Evolutionary conservation across 352 stramenopile species (phyloP).

Genomic region (Globisporangium nagaii): DNA sequence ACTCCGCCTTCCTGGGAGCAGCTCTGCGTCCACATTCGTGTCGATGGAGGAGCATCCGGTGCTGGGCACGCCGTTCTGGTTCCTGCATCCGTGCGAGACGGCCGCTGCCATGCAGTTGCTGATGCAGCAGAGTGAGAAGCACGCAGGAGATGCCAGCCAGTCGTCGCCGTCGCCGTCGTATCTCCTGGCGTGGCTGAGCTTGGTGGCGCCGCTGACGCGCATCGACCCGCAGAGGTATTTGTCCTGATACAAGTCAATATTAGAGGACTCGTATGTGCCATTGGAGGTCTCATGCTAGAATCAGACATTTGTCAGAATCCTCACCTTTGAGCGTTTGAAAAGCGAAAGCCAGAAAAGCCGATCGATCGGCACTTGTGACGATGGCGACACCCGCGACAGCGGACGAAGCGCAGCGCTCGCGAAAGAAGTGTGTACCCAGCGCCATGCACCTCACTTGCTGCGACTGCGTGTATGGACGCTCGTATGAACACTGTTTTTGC

Average conservation of each 20-base stretch:
- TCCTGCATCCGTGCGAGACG: slow-evolving; percentile 80
- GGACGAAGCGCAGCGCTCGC: slow-evolving; percentile 3
- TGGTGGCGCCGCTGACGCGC: slow-evolving; percentile 59
- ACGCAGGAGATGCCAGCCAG: background rate
- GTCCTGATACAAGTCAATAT: background rate
- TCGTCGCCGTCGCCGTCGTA: no score
- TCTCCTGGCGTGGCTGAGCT: slow-evolving; percentile 67
- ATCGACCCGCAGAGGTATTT: slow-evolving; percentile 18
- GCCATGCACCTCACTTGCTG: background rate
- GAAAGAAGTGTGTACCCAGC: slow-evolving; percentile 12
- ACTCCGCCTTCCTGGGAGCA: slow-evolving; percentile 33
- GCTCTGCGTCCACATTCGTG: slow-evolving; percentile 26
- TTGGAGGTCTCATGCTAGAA: no score
- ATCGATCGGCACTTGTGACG: background rate
- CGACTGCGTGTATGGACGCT: background rate
- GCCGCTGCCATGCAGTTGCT: slow-evolving; percentile 59
- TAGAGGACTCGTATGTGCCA: background rate
- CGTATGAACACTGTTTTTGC: no score
- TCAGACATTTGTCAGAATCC: no score
- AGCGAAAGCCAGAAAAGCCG: background rate
- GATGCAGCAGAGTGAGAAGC: slow-evolving; percentile 10
- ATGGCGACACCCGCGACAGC: background rate
- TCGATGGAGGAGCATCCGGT: slow-evolving; percentile 70
- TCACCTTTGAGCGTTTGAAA: slow-evolving; percentile 5
- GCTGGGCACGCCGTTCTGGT: slow-evolving; percentile 57